Percentiles rank a stretch among this genome's conserved stretches.
phyloP scores from a whole-genome alignment of 2,329 filamentous ascomycete genomes.

The Albifimbria verrucaria region DNA sequence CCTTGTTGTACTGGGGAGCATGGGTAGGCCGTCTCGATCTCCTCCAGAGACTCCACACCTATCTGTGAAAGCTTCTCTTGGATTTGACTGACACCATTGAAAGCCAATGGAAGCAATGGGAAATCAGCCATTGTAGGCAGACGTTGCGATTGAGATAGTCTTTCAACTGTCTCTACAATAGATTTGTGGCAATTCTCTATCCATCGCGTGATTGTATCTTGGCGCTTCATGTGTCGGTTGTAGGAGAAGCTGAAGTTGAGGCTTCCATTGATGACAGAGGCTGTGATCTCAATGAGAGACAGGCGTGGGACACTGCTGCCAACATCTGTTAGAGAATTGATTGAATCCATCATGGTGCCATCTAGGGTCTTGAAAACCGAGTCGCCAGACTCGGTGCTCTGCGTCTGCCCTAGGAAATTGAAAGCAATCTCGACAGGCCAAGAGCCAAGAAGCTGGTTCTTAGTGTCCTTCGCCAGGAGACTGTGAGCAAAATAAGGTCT shows the following conservation, averaged over 20 bases:
- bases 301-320: slow-evolving; percentile 3
- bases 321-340: slow-evolving; percentile 8
- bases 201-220: slow-evolving; percentile 3
- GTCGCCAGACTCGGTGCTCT: neutral
- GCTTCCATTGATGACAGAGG: neutral
- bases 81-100: slow-evolving; percentile 4
- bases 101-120: slow-evolving; percentile 5
- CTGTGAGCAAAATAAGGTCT: slow-evolving; percentile 13
- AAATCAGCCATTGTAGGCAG: slow-evolving; percentile 6
- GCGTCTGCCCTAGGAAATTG: slow-evolving; percentile 16
- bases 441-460: neutral
- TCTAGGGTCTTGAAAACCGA: slow-evolving; percentile 7
- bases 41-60: neutral
- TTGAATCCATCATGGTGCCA: slow-evolving; percentile 5
- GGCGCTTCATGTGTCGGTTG: slow-evolving; percentile 5
- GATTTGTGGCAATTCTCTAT: neutral
- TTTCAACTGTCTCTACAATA: neutral
- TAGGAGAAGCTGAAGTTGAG: slow-evolving; percentile 7
- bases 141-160: neutral
- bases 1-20: slow-evolving; percentile 19
- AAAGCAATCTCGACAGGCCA: slow-evolving; percentile 14
- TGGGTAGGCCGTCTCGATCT: slow-evolving; percentile 15
- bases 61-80: slow-evolving; percentile 2
- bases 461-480: neutral
- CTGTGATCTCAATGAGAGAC: slow-evolving; percentile 7